phyloP scores from a whole-genome alignment of 768 basidiomycete genomes.

The Leccinum broughii region DNA sequence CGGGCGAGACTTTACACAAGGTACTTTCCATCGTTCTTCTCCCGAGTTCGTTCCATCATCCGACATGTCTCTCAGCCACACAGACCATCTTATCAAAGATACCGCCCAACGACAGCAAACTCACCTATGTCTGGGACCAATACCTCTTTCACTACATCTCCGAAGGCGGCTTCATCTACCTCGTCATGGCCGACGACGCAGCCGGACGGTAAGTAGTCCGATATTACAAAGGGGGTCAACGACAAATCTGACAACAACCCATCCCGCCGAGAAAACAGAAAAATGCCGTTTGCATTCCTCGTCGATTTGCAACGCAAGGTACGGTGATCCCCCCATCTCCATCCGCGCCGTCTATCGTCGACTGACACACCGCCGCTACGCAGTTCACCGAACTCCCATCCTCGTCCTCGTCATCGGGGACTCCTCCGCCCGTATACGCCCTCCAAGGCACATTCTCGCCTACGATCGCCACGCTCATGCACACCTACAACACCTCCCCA shows the following conservation, averaged over 20 bases:
- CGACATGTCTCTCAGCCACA: constrained; percentile 50
- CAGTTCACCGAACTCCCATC: constrained; percentile 66
- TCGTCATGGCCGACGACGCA: constrained; percentile 94
- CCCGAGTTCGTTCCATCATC: background rate
- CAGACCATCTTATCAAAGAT: constrained; percentile 93
- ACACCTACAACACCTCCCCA: constrained; percentile 86
- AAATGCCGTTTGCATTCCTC: constrained; percentile 94
- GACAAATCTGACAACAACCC: constrained; percentile 2
- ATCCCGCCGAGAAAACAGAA: constrained; percentile 39
- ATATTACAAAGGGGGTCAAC: background rate
- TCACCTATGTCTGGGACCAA: constrained; percentile 89
- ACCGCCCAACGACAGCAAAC: constrained; percentile 83
- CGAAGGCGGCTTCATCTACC: constrained; percentile 81
- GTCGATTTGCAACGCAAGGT: constrained; percentile 82
- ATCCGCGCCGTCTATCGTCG: background rate
- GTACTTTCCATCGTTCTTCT: constrained; percentile 38
- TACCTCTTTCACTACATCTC: constrained; percentile 94
- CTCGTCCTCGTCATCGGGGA: constrained; percentile 42
- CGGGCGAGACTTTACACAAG: constrained; percentile 86
- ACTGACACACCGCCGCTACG: background rate
- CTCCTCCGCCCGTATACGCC: constrained; percentile 52
- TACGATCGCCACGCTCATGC: constrained; percentile 71
- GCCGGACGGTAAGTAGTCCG: constrained; percentile 68
- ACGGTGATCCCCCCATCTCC: constrained; percentile 1
- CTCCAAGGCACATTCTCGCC: constrained; percentile 74